Conservation (phyloP, 495 filamentous ascomycete species). For the Neurospora sp. region DNA sequence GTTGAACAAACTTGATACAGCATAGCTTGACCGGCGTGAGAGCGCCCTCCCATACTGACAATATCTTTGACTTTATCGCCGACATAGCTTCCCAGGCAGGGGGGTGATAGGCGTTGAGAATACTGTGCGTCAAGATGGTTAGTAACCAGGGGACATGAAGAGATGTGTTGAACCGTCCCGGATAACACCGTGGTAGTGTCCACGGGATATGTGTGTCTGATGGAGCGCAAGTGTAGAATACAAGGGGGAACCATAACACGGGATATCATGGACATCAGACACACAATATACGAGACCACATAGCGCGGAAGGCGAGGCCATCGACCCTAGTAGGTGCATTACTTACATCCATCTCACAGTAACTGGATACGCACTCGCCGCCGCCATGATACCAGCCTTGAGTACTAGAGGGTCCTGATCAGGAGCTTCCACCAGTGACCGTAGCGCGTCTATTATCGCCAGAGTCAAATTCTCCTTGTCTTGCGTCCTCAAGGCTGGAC, state of each 20-base stretch:
- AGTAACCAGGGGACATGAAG: not conserved
- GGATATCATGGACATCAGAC: constrained; percentile 9
- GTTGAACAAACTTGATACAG: constrained; percentile 94
- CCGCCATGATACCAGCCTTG: constrained; percentile 72
- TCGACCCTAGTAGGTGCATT: constrained; percentile 3
- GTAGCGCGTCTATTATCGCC: constrained; percentile 56
- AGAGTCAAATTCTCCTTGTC: constrained; percentile 70
- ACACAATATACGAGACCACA: constrained; percentile 16
- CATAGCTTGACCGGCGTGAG: constrained; percentile 69
- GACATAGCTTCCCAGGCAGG: constrained; percentile 79
- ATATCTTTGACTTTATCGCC: constrained; percentile 77
- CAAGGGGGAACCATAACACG: constrained; percentile 5
- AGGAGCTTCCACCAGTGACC: constrained; percentile 59
- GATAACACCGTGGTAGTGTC: not conserved
- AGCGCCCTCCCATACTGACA: constrained; percentile 80
- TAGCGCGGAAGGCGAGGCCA: constrained; percentile 3
- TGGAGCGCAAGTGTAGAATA: not conserved
- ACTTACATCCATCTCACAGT: constrained; percentile 91
- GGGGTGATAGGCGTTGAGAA: constrained; percentile 69
- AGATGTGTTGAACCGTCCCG: not conserved
- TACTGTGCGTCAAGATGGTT: constrained; percentile 39
- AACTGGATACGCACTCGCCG: constrained; percentile 83
- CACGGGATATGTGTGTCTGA: not conserved
- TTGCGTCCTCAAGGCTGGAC: constrained; percentile 56
- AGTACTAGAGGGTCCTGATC: constrained; percentile 66